A percentile compares a stretch with the other conserved stretches of the same genome.
Evolutionary conservation across 768 basidiomycete genomes (phyloP).

Genomic region (Brasilioporus rufonigricans): DNA sequence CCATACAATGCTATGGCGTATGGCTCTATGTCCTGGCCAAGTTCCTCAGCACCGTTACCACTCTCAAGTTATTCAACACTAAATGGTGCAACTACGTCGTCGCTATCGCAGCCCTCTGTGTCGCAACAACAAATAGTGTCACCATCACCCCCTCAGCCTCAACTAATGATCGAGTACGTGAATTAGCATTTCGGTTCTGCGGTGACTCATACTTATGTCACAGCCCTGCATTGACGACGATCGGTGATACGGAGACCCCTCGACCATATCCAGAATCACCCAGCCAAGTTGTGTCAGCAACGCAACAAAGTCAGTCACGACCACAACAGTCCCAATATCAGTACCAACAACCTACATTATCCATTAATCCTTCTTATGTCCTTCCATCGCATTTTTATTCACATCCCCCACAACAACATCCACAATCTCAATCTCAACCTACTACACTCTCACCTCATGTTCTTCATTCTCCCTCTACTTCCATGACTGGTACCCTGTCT

Average conservation of each 20-base stretch:
- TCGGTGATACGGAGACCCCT: constrained; percentile 48
- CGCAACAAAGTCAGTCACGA: constrained; percentile 35
- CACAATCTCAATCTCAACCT: constrained; percentile 40
- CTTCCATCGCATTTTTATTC: constrained; percentile 39
- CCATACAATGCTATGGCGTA: constrained; percentile 57
- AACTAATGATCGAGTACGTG: constrained; percentile 70
- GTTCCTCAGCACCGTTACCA: constrained; percentile 45
- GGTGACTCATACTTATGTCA: constrained; percentile 13
- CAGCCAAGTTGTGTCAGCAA: constrained; percentile 37
- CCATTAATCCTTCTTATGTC: constrained; percentile 42
- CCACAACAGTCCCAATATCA: constrained; percentile 38
- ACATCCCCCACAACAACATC: constrained; percentile 28
- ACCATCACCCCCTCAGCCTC: constrained; percentile 28
- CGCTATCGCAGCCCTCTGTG: constrained; percentile 30
- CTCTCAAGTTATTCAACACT: constrained; percentile 75
- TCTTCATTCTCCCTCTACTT: constrained; percentile 54
- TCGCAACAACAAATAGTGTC: constrained; percentile 34
- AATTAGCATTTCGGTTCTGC: constrained; percentile 1
- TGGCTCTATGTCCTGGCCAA: constrained; percentile 47
- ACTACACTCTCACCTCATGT: constrained; percentile 69
- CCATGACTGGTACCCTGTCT: constrained; percentile 33
- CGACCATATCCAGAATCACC: constrained; percentile 46
- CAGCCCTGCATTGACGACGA: constrained; percentile 61
- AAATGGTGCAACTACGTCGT: constrained; percentile 66
- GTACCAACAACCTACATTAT: constrained; percentile 40